These are phyloP conservation scores for Batrachochytrium dendrobatidis DNA, from an alignment of 371 early-diverging fungal species.

Conservation along the genomic window DNA sequence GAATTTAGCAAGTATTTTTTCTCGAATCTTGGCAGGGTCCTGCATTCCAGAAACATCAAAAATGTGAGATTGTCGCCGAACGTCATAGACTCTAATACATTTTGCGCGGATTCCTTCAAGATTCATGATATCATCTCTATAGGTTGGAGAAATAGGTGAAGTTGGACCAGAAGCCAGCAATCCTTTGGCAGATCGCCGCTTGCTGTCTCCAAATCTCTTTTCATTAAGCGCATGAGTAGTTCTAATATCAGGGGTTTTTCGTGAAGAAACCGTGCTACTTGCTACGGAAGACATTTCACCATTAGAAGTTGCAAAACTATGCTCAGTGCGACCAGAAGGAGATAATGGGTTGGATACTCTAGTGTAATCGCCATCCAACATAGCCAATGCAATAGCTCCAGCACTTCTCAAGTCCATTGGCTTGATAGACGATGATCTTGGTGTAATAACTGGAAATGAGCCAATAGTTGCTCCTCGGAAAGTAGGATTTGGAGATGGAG, in stretches of 20 bases:
- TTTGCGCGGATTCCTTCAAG: conserved; percentile 12
- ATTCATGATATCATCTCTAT: conserved; percentile 6
- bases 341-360: too few relatives aligned
- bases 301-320: too few relatives aligned
- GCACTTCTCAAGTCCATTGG: too few relatives aligned
- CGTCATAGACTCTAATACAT: conserved; percentile 19
- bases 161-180: neutral
- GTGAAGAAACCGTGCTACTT: too few relatives aligned
- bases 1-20: conserved; percentile 20
- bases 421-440: conserved; percentile 5
- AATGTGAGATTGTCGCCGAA: conserved; percentile 21
- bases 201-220: conserved; percentile 1
- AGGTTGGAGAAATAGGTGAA: neutral
- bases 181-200: neutral
- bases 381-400: too few relatives aligned
- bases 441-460: conserved; percentile 12
- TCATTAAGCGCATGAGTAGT: too few relatives aligned
- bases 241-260: too few relatives aligned
- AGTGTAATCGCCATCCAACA: too few relatives aligned
- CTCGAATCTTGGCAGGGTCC: conserved; percentile 16
- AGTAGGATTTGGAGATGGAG: conserved; percentile 8
- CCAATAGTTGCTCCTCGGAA: neutral
- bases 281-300: too few relatives aligned
- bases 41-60: conserved; percentile 18
- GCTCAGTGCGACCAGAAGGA: too few relatives aligned